Evolutionary conservation across 129 eudicot species (phyloP).

Genomic region (Saposhnikovia divaricata): DNA sequence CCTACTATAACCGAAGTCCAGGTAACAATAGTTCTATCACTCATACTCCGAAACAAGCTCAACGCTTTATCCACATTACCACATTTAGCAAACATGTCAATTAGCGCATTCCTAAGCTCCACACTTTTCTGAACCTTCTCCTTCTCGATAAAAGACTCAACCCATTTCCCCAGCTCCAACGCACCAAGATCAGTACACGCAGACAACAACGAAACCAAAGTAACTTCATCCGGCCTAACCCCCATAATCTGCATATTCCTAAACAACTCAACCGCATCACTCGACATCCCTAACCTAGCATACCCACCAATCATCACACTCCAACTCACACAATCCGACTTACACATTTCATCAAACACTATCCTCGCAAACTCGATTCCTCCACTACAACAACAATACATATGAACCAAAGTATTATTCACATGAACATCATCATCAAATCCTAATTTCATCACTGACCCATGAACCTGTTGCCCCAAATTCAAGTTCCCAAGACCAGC

Average conservation of each 20-base stretch:
- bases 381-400: constrained; percentile 51
- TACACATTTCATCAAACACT: constrained; percentile 61
- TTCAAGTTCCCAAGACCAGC: constrained; percentile 47
- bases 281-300: constrained; percentile 46
- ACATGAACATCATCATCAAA: constrained; percentile 54
- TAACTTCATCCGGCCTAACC: constrained; percentile 52
- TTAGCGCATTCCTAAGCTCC: constrained; percentile 58
- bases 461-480: constrained; percentile 58
- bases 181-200: constrained; percentile 78
- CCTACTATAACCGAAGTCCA: constrained; percentile 84
- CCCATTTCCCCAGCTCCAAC: constrained; percentile 70
- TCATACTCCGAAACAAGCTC: constrained; percentile 39
- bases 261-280: constrained; percentile 49
- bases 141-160: constrained; percentile 45
- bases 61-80: constrained; percentile 66
- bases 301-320: constrained; percentile 79
- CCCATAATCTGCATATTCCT: constrained; percentile 64
- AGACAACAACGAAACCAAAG: constrained; percentile 57
- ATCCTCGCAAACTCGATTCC: constrained; percentile 36
- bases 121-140: constrained; percentile 39
- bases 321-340: constrained; percentile 53
- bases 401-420: constrained; percentile 60
- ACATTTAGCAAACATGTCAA: constrained; percentile 80
- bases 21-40: constrained; percentile 40
- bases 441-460: constrained; percentile 51